Base-by-base conservation (phyloP, 306 rosid genomes). In the Prinsepia uniflora region DNA sequence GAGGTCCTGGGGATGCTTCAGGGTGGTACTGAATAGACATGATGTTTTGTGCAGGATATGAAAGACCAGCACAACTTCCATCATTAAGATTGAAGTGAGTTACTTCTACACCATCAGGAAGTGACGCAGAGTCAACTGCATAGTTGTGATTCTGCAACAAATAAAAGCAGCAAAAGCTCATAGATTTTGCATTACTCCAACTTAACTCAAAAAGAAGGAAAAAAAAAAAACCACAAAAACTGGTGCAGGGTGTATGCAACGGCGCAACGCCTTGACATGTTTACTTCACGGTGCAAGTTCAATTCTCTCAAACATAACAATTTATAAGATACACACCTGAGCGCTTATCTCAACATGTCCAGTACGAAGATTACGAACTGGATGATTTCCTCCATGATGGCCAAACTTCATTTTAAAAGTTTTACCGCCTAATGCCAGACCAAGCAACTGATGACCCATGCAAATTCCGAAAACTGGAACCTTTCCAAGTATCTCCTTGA, bases 1-100 rank as follows among this genome's bases (percentile, higher is more conserved):
- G 99, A 76, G 97, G 99, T 67, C 99, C 99, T 0, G 99, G 99
- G 10, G 99, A 94, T 53, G 99, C 99, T 87, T 94, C 96, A 30
- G 99, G 99, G 79, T 94, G 99, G 86, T 94, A 91, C 71, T 94
- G 99, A 78, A 94, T 91, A 62, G 99, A 94, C 92, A 94, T 86
- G 15, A 91, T 77, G 67, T 81, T 84, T 67, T 68, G 78, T 52
- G 96, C 86, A n/a, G 96, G 95, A 70, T 81, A 94, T 41, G 95
- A 85, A 71, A 94, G 95, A 41, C 99, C 99, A 9, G 97, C 96
- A 73, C 92, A 91, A 76, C 91, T 94, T 75, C 91, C 85, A 74
- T 94, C 95, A 5, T 94, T 94, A 13, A 91, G 97, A 81, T 94
- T 94, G 78, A 94, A 79, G 56, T 89, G 97, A 58, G 96, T 94